Evolutionary conservation across 2,329 filamentous ascomycete species (phyloP), one percentile per base, ranked within the genome.

Genomic region (Botrytis elliptica): DNA sequence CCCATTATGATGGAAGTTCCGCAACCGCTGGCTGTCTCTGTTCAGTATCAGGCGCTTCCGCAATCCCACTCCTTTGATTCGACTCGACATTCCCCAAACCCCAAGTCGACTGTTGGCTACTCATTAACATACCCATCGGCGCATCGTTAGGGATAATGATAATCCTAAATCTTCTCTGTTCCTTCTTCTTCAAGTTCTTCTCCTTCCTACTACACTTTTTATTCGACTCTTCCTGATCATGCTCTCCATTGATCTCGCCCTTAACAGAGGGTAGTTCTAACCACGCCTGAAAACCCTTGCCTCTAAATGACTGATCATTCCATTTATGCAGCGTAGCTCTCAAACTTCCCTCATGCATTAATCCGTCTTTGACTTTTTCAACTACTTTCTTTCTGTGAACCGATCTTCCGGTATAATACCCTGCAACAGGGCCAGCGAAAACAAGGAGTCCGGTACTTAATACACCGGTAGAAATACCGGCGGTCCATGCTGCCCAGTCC

Each of bases 221-320:
- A 20, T 69, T 68, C 22, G 64, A 1, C 36, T 38, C 22, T 7
- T 44, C 18, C 22, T 16, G n/a, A 52, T 7, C 12, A 33, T 73
- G 9, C 18, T 75, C 73, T 7, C 74, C 59, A 42, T 60, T 59
- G 2, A 70, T 20, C 33, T 76, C 76, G n/a, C 74, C 74, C 3
- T 70, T 73, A 7, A 74, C 55, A n/a, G 44, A 46, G 4, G 79
- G 79, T 16, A 77, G 59, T 62, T 78, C 77, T 2, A 80, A 63
- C 79, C 79, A 80, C 10, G 75, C 75, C 33, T 78, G 75, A n/a
- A 79, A 76, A 1, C 77, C 77, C 42, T 73, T 75, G 4, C 70
- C 52, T 33, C 33, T 25, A 33, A 78, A 79, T 5, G 44, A 44
- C 4, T 71, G 67, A 20, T 76, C 73, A 64, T 80, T 80, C 76